Evolutionary conservation across 2,329 filamentous ascomycete species (phyloP).

Genomic region (Mycosphaerella sp.): DNA sequence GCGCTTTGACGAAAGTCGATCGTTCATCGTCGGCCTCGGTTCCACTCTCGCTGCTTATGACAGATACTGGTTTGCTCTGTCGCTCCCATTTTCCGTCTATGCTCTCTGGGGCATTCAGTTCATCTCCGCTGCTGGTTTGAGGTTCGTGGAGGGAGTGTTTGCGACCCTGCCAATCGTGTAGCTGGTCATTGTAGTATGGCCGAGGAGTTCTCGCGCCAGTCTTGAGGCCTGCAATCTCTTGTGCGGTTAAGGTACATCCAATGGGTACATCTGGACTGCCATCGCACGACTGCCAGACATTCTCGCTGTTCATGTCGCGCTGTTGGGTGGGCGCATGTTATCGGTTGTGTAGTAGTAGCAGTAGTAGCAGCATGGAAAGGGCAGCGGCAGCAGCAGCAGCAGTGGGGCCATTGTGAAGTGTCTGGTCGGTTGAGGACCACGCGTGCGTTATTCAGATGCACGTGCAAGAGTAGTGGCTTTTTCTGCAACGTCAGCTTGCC

Average conservation of each 20-base stretch:
- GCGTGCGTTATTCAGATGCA: background rate
- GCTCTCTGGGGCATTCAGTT: background rate
- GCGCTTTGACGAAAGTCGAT: conserved; percentile 62
- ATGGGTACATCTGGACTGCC: background rate
- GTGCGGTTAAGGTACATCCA: conserved; percentile 10
- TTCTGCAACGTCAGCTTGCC: too few species aligned
- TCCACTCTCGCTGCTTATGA: conserved; percentile 74
- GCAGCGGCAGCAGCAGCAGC: background rate
- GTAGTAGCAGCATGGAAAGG: background rate
- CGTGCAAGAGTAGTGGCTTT: background rate
- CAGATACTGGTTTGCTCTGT: conserved; percentile 36
- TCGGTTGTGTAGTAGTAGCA: background rate
- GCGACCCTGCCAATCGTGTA: conserved; percentile 16
- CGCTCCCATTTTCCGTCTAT: conserved; percentile 13
- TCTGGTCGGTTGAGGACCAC: background rate
- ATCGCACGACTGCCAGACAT: conserved; percentile 4
- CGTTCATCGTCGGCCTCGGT: conserved; percentile 95
- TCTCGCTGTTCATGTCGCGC: conserved; percentile 7
- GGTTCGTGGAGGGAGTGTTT: conserved; percentile 1
- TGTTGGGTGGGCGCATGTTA: conserved; percentile 1
- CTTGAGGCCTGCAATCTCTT: conserved; percentile 17
- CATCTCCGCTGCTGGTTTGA: background rate
- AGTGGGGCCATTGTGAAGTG: background rate
- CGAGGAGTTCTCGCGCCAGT: conserved; percentile 25
- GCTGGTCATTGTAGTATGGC: conserved; percentile 27